Evolutionary conservation across 176 grass and related monocot genomes (phyloP), one percentile per base, ranked within the genome.

Genomic region (Eragrostis nindensis): DNA sequence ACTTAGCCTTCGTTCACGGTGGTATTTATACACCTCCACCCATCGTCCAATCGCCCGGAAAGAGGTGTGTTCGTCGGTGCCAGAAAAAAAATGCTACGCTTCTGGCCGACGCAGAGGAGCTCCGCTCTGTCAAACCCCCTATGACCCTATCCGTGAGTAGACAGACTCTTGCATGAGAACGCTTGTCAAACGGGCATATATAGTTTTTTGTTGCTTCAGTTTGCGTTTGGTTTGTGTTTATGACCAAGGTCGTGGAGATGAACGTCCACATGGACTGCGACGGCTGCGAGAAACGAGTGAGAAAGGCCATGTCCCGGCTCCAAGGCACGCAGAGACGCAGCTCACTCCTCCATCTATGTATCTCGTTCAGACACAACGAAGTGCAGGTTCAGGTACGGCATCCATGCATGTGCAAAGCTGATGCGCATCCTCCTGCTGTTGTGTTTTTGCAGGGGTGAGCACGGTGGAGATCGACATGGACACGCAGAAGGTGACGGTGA

Each of bases 181-280:
- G n/a, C n/a, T n/a, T 3, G 9, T 5, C 19, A 38, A 9, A 36
- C 29, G n/a, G n/a, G n/a, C n/a, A n/a, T n/a, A n/a, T n/a, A n/a
- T n/a, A n/a, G n/a, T n/a, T n/a, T 62, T 29, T 5, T 62, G 41
- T 52, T 55, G 26, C 49, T 68, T 66, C 54, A n/a, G 13, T 70
- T 38, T 50, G 48, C 30, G 0, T 72, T 68, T 36, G 7, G 63
- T 73, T 43, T 69, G 11, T 16, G 10, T 75, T 9, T 71, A 36
- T 60, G 50, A 39, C 40, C 50, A 70, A 97, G 95, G 83, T 80
- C 27, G 92, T 98, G 65, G 92, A 94, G 92, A 93, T 92, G 65
- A 93, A 87, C 64, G 90, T 94, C 47, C 95, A 92, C 78, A 94
- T 98, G 92, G 92, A 98, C 62, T 98, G 95, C n/a, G 90, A 91